Base-by-base conservation (phyloP, 805 yeast species). In the Diddensiella caesifluorescens region DNA sequence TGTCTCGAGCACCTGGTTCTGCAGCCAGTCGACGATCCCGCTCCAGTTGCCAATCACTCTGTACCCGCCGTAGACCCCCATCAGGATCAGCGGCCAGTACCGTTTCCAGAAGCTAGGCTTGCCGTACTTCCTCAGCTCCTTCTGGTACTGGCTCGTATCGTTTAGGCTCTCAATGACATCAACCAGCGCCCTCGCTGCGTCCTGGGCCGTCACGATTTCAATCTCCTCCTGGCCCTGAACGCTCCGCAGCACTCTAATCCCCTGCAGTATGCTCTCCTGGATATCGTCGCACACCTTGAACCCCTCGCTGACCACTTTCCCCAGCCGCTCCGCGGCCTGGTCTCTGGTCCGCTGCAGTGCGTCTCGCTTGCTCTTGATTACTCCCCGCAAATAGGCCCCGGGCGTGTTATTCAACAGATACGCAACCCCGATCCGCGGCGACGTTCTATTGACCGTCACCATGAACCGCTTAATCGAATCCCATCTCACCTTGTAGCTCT, bases 81-180 rank as follows among this genome's bases (percentile, higher is more conserved):
- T 21, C 0, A 71, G 44, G 1, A 75, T 46, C 0, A 73, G 43
- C 1, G 89, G 85, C 95, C 95, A 88, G 60, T 78, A 76, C 41
- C 85, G 69, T 2, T 68, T 61, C 1, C 67, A 27, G 5, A 32
- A 13, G 21, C 40, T 22, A 10, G 54, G 54, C 33, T 22, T 41
- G 5, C 51, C 48, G 29, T 37, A 38, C 7, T 15, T 26, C 4
- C 18, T n/a, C 28, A 16, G 25, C n/a, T n/a, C n/a, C n/a, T n/a
- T n/a, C n/a, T n/a, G n/a, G n/a, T n/a, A n/a, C n/a, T n/a, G n/a
- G n/a, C n/a, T n/a, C n/a, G n/a, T n/a, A n/a, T n/a, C n/a, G n/a
- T n/a, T n/a, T n/a, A n/a, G n/a, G n/a, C n/a, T n/a, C n/a, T n/a
- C n/a, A n/a, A n/a, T n/a, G n/a, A n/a, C n/a, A n/a, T n/a, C n/a